These are phyloP conservation scores for Trametes cinnabarina DNA, from an alignment of 768 basidiomycete species.

Conservation along the genomic window DNA sequence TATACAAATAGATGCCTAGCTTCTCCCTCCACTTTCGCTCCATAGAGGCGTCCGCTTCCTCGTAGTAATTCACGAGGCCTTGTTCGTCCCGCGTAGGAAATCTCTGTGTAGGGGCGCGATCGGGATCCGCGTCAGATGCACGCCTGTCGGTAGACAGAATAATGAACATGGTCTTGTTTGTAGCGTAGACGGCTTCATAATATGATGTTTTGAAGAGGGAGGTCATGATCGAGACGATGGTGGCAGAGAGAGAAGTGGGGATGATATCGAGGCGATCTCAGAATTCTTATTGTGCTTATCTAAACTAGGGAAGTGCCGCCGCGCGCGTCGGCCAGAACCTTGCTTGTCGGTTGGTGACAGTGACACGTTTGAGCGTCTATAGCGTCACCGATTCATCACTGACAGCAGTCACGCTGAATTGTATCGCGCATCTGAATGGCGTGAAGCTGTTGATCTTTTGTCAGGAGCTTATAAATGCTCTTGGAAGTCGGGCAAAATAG, in stretches of 20 bases:
- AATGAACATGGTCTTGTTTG: constrained; percentile 9
- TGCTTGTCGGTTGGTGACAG: too few species aligned
- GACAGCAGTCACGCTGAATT: too few species aligned
- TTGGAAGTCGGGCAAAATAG: too few species aligned
- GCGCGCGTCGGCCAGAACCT: too few species aligned
- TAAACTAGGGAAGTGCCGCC: too few species aligned
- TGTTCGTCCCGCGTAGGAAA: constrained; percentile 6
- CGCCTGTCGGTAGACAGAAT: neutral
- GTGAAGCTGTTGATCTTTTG: too few species aligned
- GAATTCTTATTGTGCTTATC: neutral
- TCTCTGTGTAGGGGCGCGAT: neutral
- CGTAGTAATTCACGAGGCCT: constrained; percentile 22
- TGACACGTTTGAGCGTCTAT: too few species aligned
- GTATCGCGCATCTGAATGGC: too few species aligned
- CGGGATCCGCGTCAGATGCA: constrained; percentile 13
- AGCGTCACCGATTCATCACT: too few species aligned
- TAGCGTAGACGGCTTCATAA: constrained; percentile 1
- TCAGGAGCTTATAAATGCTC: too few species aligned
- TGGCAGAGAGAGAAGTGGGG: neutral
- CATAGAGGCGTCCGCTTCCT: constrained; percentile 8
- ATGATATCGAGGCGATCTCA: neutral
- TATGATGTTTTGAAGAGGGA: neutral
- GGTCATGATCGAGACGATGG: neutral
- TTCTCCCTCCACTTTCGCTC: constrained; percentile 19
- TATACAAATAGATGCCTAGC: constrained; percentile 19